Conservation (phyloP, 164 flowering plant genomes). For the Annona cherimola region DNA sequence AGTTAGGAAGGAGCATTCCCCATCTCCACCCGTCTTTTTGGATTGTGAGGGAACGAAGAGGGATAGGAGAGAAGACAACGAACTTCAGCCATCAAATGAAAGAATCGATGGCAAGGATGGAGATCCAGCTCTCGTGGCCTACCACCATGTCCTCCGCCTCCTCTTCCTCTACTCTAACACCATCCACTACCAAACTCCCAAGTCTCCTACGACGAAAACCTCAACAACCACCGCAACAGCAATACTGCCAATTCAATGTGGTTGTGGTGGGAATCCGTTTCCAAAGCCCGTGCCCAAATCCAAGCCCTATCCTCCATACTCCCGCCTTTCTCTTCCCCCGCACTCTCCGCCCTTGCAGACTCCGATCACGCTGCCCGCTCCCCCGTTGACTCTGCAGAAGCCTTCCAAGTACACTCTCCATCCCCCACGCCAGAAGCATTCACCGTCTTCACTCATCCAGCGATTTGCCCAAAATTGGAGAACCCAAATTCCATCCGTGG, state of each 20-base stretch:
- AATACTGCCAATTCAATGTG: conserved; percentile 47
- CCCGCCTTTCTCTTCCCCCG: conserved; percentile 19
- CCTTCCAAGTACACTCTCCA: conserved; percentile 30
- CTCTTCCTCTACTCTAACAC: conserved; percentile 12
- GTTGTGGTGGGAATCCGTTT: conserved; percentile 91
- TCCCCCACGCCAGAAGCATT: conserved; percentile 46
- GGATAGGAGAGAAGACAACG: background rate
- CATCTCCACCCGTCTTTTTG: no score
- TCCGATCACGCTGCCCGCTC: conserved; percentile 89
- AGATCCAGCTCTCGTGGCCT: conserved; percentile 17
- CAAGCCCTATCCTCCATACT: conserved; percentile 58
- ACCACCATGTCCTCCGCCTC: conserved; percentile 8
- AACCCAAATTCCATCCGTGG: no score
- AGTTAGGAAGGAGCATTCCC: no score
- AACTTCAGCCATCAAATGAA: background rate
- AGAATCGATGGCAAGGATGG: conserved; percentile 13
- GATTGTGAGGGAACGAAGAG: background rate
- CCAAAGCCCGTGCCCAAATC: conserved; percentile 78
- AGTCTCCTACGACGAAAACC: conserved; percentile 26
- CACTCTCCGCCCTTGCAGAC: conserved; percentile 66
- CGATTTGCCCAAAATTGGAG: conserved; percentile 18
- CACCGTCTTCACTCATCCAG: conserved; percentile 65
- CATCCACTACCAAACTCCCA: no score
- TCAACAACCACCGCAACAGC: conserved; percentile 30
- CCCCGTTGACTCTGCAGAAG: conserved; percentile 53